A percentile compares a stretch with the other conserved stretches of the same genome.
These are phyloP conservation scores for Logfia minima DNA, from an alignment of 129 eudicot species.

Conservation along the genomic window DNA sequence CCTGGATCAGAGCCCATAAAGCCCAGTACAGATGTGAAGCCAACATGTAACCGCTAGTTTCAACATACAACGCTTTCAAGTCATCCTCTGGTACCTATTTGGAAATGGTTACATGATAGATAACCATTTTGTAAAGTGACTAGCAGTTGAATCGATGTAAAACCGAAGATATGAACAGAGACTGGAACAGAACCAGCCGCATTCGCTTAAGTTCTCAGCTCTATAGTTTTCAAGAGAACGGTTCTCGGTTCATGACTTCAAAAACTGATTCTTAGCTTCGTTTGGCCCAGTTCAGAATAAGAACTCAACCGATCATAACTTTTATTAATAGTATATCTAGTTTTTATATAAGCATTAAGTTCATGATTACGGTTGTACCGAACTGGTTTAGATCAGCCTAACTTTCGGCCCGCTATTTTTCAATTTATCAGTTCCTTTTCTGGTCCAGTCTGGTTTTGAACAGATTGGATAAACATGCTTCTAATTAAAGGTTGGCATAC, in stretches of 20 bases:
- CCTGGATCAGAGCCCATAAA: conserved; percentile 97
- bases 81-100: conserved; percentile 63
- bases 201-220: background rate
- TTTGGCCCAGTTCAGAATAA: too few species aligned
- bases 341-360: too few species aligned
- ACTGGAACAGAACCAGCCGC: background rate
- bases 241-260: too few species aligned
- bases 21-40: conserved; percentile 98
- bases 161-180: background rate
- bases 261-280: too few species aligned
- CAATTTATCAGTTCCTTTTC: background rate
- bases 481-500: conserved; percentile 1
- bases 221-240: too few species aligned
- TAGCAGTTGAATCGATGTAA: background rate
- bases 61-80: conserved; percentile 64
- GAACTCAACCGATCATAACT: too few species aligned
- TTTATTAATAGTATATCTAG: too few species aligned
- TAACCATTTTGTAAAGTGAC: background rate
- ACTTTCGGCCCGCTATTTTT: background rate
- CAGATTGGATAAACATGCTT: conserved; percentile 7
- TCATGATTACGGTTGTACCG: background rate
- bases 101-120: background rate
- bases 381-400: background rate
- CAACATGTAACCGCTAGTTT: conserved; percentile 71
- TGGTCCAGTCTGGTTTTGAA: background rate